A percentile compares a stretch with the other conserved stretches of the same genome.
Evolutionary conservation across 345 rosid species (phyloP).

Genomic region (Pelargonium nanum): DNA sequence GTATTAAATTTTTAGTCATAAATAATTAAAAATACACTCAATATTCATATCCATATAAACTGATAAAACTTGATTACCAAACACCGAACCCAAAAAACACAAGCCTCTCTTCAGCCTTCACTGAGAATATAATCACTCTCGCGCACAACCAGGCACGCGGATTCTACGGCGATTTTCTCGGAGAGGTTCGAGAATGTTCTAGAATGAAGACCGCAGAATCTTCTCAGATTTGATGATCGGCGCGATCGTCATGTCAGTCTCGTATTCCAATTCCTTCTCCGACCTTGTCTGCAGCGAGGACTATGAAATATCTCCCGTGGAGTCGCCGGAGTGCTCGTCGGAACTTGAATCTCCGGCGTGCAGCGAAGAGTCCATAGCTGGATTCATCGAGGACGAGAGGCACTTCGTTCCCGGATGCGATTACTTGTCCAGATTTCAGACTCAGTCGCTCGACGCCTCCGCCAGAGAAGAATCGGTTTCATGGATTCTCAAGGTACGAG

Average conservation of each 20-base stretch:
- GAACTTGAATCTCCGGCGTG: constrained; percentile 38
- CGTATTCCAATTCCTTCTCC: constrained; percentile 45
- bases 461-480: constrained; percentile 81
- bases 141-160: too few relatives aligned
- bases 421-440: constrained; percentile 56
- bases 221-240: too few relatives aligned
- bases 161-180: too few relatives aligned
- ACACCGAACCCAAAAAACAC: too few relatives aligned
- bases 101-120: too few relatives aligned
- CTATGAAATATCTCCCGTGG: constrained; percentile 42
- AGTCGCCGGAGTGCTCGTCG: constrained; percentile 53
- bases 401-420: constrained; percentile 85
- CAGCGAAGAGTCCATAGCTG: constrained; percentile 52
- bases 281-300: constrained; percentile 77
- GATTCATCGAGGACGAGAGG: constrained; percentile 57
- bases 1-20: too few relatives aligned
- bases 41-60: too few relatives aligned
- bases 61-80: too few relatives aligned
- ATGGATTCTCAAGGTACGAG: constrained; percentile 87
- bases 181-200: too few relatives aligned
- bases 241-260: constrained; percentile 29
- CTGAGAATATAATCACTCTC: too few relatives aligned
- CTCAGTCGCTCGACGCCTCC: constrained; percentile 71
- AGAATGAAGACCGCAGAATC: too few relatives aligned
- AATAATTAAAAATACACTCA: too few relatives aligned